Percentiles rank a stretch among this genome's conserved stretches.
Conservation (phyloP, 495 filamentous ascomycete genomes). For the Delitschia confertaspora region DNA sequence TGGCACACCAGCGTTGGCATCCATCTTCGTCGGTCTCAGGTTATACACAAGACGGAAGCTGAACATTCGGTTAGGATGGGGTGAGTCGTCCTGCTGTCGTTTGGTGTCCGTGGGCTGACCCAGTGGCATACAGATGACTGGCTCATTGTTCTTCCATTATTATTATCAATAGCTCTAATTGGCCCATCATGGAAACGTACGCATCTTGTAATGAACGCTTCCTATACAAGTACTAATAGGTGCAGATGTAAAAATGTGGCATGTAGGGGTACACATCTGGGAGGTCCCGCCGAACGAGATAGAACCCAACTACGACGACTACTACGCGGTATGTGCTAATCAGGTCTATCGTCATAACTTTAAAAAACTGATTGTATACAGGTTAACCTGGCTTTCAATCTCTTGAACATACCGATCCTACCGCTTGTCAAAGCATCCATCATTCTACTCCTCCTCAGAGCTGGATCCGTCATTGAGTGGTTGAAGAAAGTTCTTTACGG, state of each 20-base stretch:
- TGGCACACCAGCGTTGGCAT: conserved; percentile 16
- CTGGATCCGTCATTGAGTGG: conserved; percentile 24
- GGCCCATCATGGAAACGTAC: conserved; percentile 22
- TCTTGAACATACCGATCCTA: conserved; percentile 23
- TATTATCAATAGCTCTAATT: conserved; percentile 24
- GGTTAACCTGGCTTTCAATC: conserved; percentile 24
- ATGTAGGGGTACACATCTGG: conserved; percentile 22
- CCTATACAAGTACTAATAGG: not conserved
- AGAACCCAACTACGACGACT: conserved; percentile 24
- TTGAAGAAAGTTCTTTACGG: conserved; percentile 22
- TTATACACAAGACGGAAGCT: conserved; percentile 27
- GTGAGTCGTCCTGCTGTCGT: conserved; percentile 10
- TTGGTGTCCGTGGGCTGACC: conserved; percentile 4
- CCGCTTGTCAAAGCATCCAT: conserved; percentile 24
- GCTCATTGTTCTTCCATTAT: conserved; percentile 14
- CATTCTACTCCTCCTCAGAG: conserved; percentile 21
- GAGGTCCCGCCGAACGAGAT: conserved; percentile 17
- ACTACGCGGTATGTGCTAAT: conserved; percentile 19
- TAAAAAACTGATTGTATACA: conserved; percentile 3
- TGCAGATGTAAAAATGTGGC: conserved; percentile 25
- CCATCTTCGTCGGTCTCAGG: conserved; percentile 22
- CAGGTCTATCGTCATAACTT: too few relatives aligned
- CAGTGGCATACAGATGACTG: conserved; percentile 19
- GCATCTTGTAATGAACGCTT: not conserved
- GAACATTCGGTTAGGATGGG: conserved; percentile 20